Percentiles rank a stretch among this genome's conserved stretches.
These are phyloP conservation scores for Heteromeles arbutifolia DNA, from an alignment of 306 rosid species.

Conservation along the genomic window DNA sequence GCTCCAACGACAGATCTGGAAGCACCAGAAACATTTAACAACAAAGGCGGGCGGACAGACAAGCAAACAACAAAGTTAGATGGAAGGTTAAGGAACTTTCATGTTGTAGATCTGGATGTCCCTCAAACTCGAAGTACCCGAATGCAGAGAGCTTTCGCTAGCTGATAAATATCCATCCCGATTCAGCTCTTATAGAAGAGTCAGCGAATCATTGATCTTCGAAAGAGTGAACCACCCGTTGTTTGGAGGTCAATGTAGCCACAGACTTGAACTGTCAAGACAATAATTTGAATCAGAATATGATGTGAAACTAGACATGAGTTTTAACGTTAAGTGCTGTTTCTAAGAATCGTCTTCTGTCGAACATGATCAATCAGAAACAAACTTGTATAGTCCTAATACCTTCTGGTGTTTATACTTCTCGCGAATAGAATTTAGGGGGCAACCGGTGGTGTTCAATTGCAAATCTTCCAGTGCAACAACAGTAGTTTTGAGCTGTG, in stretches of 20 bases:
- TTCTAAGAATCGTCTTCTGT: not conserved
- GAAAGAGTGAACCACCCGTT: constrained; percentile 47
- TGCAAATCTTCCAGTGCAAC: constrained; percentile 69
- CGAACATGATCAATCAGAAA: not conserved
- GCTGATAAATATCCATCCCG: not conserved
- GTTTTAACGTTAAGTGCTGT: not conserved
- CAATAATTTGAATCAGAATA: not conserved
- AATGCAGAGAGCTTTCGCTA: constrained; percentile 4
- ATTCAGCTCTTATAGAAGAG: constrained; percentile 12
- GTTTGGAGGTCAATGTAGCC: constrained; percentile 46
- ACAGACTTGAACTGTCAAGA: constrained; percentile 65
- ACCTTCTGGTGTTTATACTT: constrained; percentile 80
- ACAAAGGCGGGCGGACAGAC: not conserved
- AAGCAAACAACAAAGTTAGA: constrained; percentile 11
- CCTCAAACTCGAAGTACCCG: constrained; percentile 1
- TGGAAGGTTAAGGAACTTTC: constrained; percentile 9
- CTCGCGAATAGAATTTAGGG: constrained; percentile 60
- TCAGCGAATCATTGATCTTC: constrained; percentile 27
- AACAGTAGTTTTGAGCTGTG: constrained; percentile 59
- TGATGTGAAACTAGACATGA: not conserved
- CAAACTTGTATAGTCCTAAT: not conserved
- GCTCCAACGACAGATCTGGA: constrained; percentile 40
- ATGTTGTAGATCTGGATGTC: constrained; percentile 14
- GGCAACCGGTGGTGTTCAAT: constrained; percentile 46
- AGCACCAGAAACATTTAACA: constrained; percentile 36